A percentile compares a stretch with the other conserved stretches of the same genome.
phyloP scores from a whole-genome alignment of 306 rosid species.

The Crataegus laevigata region DNA sequence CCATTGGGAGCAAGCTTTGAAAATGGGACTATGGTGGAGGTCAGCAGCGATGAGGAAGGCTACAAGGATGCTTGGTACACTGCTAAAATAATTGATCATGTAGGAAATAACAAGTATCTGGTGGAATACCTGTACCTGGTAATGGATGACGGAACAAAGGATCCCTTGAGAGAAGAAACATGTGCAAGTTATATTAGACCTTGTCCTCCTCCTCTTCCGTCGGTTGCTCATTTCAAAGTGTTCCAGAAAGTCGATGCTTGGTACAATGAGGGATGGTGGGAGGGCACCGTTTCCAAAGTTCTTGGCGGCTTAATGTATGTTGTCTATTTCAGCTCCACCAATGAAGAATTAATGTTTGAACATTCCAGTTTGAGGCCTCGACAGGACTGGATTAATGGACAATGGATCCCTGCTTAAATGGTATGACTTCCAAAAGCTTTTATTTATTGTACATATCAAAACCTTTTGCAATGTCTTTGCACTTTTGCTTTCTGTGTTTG shows the following conservation, averaged over 20 bases:
- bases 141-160: slow-evolving; percentile 22
- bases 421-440: slow-evolving; percentile 16
- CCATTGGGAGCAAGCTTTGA: slow-evolving; percentile 1
- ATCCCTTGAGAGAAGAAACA: slow-evolving; percentile 31
- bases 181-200: slow-evolving; percentile 31
- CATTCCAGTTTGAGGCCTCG: slow-evolving; percentile 34
- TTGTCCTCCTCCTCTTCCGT: slow-evolving; percentile 27
- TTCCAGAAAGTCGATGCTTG: slow-evolving; percentile 42
- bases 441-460: background rate
- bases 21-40: slow-evolving; percentile 32
- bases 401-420: slow-evolving; percentile 36
- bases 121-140: slow-evolving; percentile 35
- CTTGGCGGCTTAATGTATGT: slow-evolving; percentile 9
- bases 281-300: slow-evolving; percentile 33
- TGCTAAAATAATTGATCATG: slow-evolving; percentile 19
- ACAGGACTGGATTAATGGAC: slow-evolving; percentile 38
- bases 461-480: background rate
- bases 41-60: slow-evolving; percentile 32
- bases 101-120: slow-evolving; percentile 25
- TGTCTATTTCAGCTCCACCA: slow-evolving; percentile 28
- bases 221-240: slow-evolving; percentile 6
- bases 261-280: slow-evolving; percentile 60
- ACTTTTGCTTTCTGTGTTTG: background rate
- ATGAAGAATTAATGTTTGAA: slow-evolving; percentile 17
- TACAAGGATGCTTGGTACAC: slow-evolving; percentile 41